Evolutionary conservation across 1,284 basidiomycete species (phyloP).

Genomic region (Apiotrichum akiyoshidainum): DNA sequence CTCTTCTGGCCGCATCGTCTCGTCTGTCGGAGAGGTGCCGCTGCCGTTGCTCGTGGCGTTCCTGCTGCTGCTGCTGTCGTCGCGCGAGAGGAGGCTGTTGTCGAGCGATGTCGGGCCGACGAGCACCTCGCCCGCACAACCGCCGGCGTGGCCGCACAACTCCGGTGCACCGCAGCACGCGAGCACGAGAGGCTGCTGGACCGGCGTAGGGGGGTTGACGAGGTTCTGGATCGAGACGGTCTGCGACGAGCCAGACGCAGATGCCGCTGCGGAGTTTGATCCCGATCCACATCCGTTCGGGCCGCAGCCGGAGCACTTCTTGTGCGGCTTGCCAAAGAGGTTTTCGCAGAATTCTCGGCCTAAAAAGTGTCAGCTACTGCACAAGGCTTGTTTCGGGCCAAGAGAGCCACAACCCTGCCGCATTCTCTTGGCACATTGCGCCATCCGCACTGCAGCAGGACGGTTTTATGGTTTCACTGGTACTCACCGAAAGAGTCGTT

Average conservation of each 20-base stretch:
- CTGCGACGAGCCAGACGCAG: slow-evolving; percentile 1
- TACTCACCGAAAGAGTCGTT: slow-evolving; percentile 48
- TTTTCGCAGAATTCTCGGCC: slow-evolving; percentile 70
- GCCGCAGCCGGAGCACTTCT: slow-evolving; percentile 13
- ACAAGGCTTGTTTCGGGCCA: neutral
- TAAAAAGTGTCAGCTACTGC: neutral
- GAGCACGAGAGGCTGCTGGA: slow-evolving; percentile 29
- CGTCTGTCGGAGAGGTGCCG: slow-evolving; percentile 5
- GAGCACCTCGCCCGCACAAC: slow-evolving; percentile 29
- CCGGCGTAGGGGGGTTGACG: slow-evolving; percentile 7
- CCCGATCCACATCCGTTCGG: slow-evolving; percentile 6
- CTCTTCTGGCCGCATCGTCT: slow-evolving; percentile 73
- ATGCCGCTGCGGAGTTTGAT: neutral
- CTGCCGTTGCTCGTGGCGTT: neutral
- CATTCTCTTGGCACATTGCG: no score
- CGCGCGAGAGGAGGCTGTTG: neutral
- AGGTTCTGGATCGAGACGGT: slow-evolving; percentile 2
- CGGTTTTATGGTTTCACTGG: no score
- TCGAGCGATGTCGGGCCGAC: slow-evolving; percentile 9
- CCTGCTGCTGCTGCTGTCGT: neutral
- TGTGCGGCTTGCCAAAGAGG: slow-evolving; percentile 52
- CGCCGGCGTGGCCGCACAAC: slow-evolving; percentile 35
- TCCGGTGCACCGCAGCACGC: slow-evolving; percentile 45
- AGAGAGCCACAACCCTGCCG: neutral
- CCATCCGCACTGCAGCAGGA: no score